Base-by-base conservation (phyloP, 2,329 filamentous ascomycete species). In the Penicillium sp. region DNA sequence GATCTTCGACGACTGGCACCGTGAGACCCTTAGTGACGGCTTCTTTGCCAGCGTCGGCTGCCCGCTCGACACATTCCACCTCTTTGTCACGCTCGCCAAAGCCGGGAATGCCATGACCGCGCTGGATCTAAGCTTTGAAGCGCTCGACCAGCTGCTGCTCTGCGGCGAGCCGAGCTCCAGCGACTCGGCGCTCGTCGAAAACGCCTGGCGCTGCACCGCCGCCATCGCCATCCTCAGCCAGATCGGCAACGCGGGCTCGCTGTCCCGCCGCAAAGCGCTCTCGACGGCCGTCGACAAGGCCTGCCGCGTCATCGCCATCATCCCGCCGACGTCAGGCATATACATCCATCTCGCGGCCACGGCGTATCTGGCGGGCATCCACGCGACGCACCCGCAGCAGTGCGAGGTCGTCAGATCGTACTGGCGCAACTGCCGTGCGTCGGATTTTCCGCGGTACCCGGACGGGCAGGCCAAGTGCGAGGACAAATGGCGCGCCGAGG, bases 1-100 rank as follows among this genome's bases (percentile, higher is more conserved):
- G 16, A 73, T 76, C 20, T 77, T 77, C 50, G 71, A 74, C 21
- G 68, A 72, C 60, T 77, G 74, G 74, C 74, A 77, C 59, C 72
- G 71, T 6, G 62, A 68, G 9, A 65, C 68, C 2, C 51, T 77
- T 0, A 63, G 65, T 1, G 62, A 67, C 18, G 58, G 52, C 1
- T 76, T 77, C 30, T 74, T 76, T 20, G 61, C 63, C 3, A 67
- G 66, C 2, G 71, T 77, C 0, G 75, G 74, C 1, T 75, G 74
- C 52, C 69, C 71, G 0, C 45, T 65, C 1, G 72, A 76, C 30
- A 70, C 71, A 0, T 76, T 74, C 28, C 63, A 68, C n/a, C 59
- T 75, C 0, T 72, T 73, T 18, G 68, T 72, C 0, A 57, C 67
- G 1, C 60, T 76, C 0, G 69, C 68, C 2, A 71, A 68, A 24